Conservation (phyloP, 192 early-diverging fungal genomes). For the Coemansia pectinata region DNA sequence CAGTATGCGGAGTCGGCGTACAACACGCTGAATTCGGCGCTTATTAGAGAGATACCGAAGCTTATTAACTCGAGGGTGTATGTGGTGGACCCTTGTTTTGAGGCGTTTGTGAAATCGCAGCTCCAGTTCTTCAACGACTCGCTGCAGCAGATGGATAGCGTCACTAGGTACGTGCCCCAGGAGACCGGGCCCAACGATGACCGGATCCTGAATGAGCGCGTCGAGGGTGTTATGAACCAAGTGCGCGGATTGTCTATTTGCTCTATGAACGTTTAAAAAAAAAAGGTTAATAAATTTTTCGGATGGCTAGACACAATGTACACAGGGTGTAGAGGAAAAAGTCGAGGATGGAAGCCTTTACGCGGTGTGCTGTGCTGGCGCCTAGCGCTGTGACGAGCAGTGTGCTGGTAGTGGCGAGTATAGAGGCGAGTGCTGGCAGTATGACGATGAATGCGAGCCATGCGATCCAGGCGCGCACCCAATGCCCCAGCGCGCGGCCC, state of each 20-base stretch:
- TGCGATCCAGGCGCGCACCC: constrained; percentile 10
- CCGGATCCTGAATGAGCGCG: constrained; percentile 63
- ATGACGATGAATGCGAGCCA: constrained; percentile 24
- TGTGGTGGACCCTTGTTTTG: constrained; percentile 94
- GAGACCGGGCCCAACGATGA: constrained; percentile 50
- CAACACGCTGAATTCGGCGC: constrained; percentile 76
- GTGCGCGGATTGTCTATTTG: constrained; percentile 92
- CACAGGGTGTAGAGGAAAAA: constrained; percentile 18
- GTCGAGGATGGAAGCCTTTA: constrained; percentile 27
- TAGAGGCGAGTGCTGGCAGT: not conserved
- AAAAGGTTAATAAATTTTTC: not conserved
- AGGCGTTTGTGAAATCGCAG: constrained; percentile 93
- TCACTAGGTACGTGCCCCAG: constrained; percentile 66
- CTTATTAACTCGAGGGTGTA: constrained; percentile 86
- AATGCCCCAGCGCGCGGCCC: not conserved
- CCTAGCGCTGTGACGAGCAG: constrained; percentile 18
- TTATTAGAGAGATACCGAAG: constrained; percentile 87
- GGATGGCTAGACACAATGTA: not conserved
- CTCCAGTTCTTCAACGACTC: constrained; percentile 87
- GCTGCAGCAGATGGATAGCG: constrained; percentile 68
- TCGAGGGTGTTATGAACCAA: constrained; percentile 82
- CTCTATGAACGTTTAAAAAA: constrained; percentile 56
- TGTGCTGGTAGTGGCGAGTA: not conserved
- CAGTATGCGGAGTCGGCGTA: constrained; percentile 74
- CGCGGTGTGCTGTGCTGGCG: constrained; percentile 6